These are phyloP conservation scores for Colletotrichum lindemuthianum DNA, from an alignment of 2,329 filamentous ascomycete genomes.

Conservation along the genomic window DNA sequence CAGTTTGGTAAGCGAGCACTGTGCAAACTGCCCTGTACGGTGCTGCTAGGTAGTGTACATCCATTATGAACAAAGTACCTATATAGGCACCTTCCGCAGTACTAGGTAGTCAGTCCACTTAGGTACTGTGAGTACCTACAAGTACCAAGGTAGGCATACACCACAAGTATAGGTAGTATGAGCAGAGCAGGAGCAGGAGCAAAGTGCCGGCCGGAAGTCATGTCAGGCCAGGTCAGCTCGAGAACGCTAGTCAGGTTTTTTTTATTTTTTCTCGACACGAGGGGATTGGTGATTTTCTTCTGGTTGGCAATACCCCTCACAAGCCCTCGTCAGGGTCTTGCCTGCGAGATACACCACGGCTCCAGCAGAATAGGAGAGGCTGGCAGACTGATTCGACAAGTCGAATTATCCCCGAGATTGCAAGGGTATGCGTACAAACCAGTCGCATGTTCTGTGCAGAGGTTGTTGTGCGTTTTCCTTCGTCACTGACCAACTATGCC, in stretches of 20 bases:
- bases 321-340: slow-evolving; percentile 25
- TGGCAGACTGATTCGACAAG: slow-evolving; percentile 30
- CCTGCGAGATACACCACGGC: slow-evolving; percentile 30
- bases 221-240: no score
- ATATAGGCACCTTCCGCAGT: no score
- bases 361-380: slow-evolving; percentile 11
- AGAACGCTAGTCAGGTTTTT: slow-evolving; percentile 28
- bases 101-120: no score
- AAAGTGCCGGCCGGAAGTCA: slow-evolving; percentile 34
- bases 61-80: no score
- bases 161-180: no score
- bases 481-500: no score
- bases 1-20: no score
- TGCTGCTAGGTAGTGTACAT: no score
- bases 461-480: no score
- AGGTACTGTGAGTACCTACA: no score
- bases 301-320: slow-evolving; percentile 31
- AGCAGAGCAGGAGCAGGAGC: neutral
- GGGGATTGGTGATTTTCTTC: neutral
- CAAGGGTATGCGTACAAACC: slow-evolving; percentile 17
- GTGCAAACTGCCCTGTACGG: no score
- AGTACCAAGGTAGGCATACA: no score
- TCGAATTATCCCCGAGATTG: slow-evolving; percentile 35
- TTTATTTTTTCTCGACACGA: slow-evolving; percentile 7
- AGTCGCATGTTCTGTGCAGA: neutral